Base-by-base conservation (phyloP, 2,329 filamentous ascomycete species). In the Mariannaea sp. region DNA sequence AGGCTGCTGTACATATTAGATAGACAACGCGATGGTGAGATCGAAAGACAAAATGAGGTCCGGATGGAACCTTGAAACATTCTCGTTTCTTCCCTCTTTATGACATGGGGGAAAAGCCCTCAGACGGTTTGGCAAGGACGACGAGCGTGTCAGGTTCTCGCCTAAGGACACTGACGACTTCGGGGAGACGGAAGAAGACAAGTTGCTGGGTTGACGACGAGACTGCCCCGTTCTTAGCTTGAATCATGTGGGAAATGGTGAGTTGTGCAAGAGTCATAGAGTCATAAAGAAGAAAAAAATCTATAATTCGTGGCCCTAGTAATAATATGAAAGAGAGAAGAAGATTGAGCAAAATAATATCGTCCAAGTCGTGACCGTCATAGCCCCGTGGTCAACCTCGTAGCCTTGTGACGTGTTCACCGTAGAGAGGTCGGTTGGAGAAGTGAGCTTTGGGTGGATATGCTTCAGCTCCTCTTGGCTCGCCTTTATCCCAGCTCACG, bases 401-500 rank as follows among this genome's bases (percentile, higher is more conserved):
- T 40, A 53, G 50, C 50, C 44, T 53, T 47, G 58, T 64, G 61
- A 62, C 61, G 59, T 64, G 61, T 61, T 57, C 61, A 26, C 56
- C 54, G 52, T 48, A 57, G 56, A 55, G 50, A 35, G 38, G 50
- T 48, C 50, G 44, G 44, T 19, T 24, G 44, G 44, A 48, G 39
- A 47, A 40, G 44, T 35, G 26, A 24, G 26, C 43, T 43, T 38
- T 38, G 43, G 48, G 32, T 14, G n/a, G 32, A 8, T 24, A 46
- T 13, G 5, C 42, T 52, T 22, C 27, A 52, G 41, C 49, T 51
- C 35, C 14, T 20, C 40, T 42, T 30, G 48, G 44, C 50, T 39
- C 44, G 47, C 44, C 50, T 24, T 53, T 29, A 47, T 40, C 50
- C 39, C 20, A 42, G 33, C 17, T 36, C 33, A 36, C 33, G 33